Conservation (phyloP, 495 filamentous ascomycete species). For the Alectoria sarmentosa region DNA sequence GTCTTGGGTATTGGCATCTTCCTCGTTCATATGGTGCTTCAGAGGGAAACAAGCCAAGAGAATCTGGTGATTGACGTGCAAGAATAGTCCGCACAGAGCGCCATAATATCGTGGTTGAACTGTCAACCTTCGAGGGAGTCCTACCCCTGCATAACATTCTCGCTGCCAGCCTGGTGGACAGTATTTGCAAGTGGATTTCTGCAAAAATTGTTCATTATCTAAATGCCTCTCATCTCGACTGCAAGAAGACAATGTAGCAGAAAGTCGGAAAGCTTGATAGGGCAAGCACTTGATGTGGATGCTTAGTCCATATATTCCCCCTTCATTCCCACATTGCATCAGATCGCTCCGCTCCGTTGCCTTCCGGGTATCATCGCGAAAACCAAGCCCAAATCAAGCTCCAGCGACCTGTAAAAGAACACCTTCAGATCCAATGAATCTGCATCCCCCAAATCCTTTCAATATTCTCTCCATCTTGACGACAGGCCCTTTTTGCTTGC, state of each 20-base stretch:
- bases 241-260: background rate
- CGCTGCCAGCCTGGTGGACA: background rate
- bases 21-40: background rate
- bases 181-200: background rate
- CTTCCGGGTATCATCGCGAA: constrained; percentile 16
- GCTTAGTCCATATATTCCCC: background rate
- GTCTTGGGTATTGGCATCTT: background rate
- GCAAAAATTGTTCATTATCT: background rate
- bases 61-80: too few relatives aligned
- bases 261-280: background rate
- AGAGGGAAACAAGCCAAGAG: background rate
- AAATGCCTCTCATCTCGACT: background rate
- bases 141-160: too few relatives aligned
- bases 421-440: constrained; percentile 22
- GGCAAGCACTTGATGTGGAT: background rate
- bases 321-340: background rate
- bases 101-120: background rate
- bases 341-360: background rate
- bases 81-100: too few relatives aligned
- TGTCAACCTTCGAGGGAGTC: too few relatives aligned
- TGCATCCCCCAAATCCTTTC: constrained; percentile 20
- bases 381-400: background rate
- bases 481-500: constrained; percentile 9
- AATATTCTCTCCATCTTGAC: constrained; percentile 11
- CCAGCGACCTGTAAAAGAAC: constrained; percentile 21